Conservation (phyloP, 768 basidiomycete genomes). For the Sistotremastrum niveocremeum region DNA sequence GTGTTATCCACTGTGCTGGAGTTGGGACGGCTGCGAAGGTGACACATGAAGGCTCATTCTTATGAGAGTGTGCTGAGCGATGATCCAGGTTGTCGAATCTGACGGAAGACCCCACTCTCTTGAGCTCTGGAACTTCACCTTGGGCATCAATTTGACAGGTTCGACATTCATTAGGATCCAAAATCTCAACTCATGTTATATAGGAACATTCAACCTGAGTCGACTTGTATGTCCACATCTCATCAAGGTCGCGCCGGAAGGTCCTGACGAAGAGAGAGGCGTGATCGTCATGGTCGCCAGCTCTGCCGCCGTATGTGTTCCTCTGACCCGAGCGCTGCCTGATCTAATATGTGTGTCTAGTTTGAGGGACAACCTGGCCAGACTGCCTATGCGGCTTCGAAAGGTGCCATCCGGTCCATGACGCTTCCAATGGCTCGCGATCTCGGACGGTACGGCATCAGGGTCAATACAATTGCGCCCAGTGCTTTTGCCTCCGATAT, state of each 20-base stretch:
- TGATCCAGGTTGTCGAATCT: conserved; percentile 31
- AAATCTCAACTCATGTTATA: too few relatives aligned
- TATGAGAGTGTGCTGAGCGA: not conserved
- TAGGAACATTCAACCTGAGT: conserved; percentile 41
- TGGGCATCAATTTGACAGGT: conserved; percentile 41
- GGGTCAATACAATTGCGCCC: conserved; percentile 45
- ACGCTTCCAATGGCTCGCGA: conserved; percentile 50
- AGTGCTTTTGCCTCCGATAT: conserved; percentile 35
- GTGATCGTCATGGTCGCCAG: conserved; percentile 46
- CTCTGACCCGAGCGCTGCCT: not conserved
- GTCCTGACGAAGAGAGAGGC: conserved; percentile 39
- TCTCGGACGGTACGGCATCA: conserved; percentile 35
- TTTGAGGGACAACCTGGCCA: conserved; percentile 47
- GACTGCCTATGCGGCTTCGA: conserved; percentile 40
- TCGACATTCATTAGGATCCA: too few relatives aligned
- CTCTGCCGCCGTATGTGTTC: conserved; percentile 26
- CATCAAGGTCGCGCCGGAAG: conserved; percentile 29
- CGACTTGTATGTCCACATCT: conserved; percentile 38
- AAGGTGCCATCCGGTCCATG: conserved; percentile 44
- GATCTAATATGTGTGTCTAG: conserved; percentile 13
- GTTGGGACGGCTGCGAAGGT: conserved; percentile 25
- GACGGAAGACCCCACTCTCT: conserved; percentile 33
- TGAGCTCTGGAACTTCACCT: conserved; percentile 36
- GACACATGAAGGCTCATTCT: not conserved
- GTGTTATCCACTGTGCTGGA: conserved; percentile 47